Conservation (phyloP, 2,329 filamentous ascomycete species). For the Colletotrichum lupini region DNA sequence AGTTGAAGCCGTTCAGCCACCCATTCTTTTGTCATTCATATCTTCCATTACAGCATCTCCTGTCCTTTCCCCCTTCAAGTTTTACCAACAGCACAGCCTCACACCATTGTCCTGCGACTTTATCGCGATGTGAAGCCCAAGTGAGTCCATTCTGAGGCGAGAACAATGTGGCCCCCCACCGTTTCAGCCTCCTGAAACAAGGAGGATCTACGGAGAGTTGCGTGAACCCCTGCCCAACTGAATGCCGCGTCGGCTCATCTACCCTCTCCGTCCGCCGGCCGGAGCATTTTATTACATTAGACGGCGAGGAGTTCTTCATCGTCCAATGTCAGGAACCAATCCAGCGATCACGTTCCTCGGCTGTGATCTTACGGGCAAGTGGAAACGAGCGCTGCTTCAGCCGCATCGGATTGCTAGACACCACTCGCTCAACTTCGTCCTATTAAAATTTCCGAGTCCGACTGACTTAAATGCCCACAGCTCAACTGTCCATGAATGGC, state of each 20-base stretch:
- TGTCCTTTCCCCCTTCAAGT: not conserved
- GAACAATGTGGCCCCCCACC: slow-evolving; percentile 10
- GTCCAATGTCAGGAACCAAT: not conserved
- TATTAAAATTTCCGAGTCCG: no score
- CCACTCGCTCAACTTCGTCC: no score
- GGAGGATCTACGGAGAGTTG: slow-evolving; percentile 21
- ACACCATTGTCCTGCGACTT: not conserved
- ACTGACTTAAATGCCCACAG: no score
- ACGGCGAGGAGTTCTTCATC: not conserved
- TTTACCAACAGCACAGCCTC: not conserved
- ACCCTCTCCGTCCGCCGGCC: slow-evolving; percentile 1
- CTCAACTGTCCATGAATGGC: no score
- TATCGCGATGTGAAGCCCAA: not conserved
- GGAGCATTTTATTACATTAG: not conserved
- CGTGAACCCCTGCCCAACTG: slow-evolving; percentile 1
- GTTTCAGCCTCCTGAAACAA: slow-evolving; percentile 35
- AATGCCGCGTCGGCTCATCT: not conserved
- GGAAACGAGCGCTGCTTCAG: not conserved
- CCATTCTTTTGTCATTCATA: not conserved
- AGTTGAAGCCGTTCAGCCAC: not conserved
- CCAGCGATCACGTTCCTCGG: not conserved
- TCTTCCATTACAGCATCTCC: not conserved
- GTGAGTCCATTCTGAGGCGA: slow-evolving; percentile 17
- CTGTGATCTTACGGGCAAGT: not conserved
- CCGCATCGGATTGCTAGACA: not conserved